These are phyloP conservation scores for Sclerotinia nivalis DNA, from an alignment of 2,329 filamentous ascomycete species.

Conservation along the genomic window DNA sequence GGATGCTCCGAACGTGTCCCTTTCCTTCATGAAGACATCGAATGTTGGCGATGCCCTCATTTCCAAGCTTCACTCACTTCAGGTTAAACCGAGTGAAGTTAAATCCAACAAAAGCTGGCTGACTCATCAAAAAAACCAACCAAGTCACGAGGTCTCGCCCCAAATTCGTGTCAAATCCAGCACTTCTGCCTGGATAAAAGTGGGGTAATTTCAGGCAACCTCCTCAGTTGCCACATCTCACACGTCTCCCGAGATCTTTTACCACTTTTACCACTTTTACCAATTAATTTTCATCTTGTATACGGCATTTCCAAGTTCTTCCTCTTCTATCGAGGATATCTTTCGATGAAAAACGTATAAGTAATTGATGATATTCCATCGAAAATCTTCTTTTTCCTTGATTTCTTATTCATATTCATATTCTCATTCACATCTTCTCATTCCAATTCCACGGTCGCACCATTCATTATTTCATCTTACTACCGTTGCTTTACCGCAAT, in stretches of 20 bases:
- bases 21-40: not conserved
- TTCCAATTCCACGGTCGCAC: not conserved
- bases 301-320: not conserved
- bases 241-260: not conserved
- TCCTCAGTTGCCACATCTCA: not conserved
- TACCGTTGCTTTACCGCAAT: not conserved
- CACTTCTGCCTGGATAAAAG: constrained; percentile 22
- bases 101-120: not conserved
- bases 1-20: too few relatives aligned
- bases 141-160: constrained; percentile 13
- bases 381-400: not conserved
- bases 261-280: too few relatives aligned
- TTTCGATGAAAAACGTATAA: constrained; percentile 8
- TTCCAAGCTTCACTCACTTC: constrained; percentile 3
- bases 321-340: not conserved
- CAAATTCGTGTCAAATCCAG: not conserved
- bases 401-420: constrained; percentile 1
- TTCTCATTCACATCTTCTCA: not conserved
- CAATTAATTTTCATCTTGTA: not conserved
- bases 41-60: not conserved
- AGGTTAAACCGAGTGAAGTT: not conserved
- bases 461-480: not conserved
- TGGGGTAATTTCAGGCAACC: constrained; percentile 2
- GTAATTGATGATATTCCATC: constrained; percentile 7
- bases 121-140: not conserved